Base-by-base conservation (phyloP, 1,139 yeast species). In the Magnusiomyces ingens region DNA sequence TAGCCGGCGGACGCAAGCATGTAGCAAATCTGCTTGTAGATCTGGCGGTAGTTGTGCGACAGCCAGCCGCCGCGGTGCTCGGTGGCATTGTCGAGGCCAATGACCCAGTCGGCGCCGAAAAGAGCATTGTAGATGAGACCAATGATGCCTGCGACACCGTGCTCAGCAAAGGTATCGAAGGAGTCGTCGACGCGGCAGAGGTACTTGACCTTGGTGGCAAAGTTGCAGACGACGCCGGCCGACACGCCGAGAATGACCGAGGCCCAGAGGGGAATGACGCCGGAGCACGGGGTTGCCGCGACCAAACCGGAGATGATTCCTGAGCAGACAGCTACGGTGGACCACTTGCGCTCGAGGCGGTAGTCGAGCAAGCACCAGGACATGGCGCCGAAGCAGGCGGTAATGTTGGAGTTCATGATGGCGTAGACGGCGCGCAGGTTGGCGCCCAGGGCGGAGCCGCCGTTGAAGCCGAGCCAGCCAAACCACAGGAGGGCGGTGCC, bases 271-370 rank as follows among this genome's bases (percentile, higher is more conserved):
- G 98, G 93, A 58, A 93, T 88, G 67, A 83, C 76, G 26, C 98
- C 98, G 13, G 96, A 85, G 18, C 94, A 80, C 18, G 99, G 98
- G 1, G 98, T 91, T 2, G 97, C 97, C 2, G 97, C 97, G 17
- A 91, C 98, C 36, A 91, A 78, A 1, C 98, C 98, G 5, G 96
- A 89, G 66, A 93, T 90, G 60, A 90, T 81, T 52, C 99, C 99
- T 1, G 97, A 90, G 71, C 98, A 91, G 49, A 88, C 77, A 12
- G 96, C 98, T 48, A 93, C 97, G 69, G 95, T 86, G 21, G 96
- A 84, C 94, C 96, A 91, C 67, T 90, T 91, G 54, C 80, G 80
- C 64, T 90, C 96, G 53, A 90, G 76, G 56, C 96, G 79, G 74
- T 78, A 91, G 77, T 93, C 99, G 52, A 93, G 75, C 49, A 89